Base-by-base conservation (phyloP, 331 rosid species). In the Prunus yedoensis region DNA sequence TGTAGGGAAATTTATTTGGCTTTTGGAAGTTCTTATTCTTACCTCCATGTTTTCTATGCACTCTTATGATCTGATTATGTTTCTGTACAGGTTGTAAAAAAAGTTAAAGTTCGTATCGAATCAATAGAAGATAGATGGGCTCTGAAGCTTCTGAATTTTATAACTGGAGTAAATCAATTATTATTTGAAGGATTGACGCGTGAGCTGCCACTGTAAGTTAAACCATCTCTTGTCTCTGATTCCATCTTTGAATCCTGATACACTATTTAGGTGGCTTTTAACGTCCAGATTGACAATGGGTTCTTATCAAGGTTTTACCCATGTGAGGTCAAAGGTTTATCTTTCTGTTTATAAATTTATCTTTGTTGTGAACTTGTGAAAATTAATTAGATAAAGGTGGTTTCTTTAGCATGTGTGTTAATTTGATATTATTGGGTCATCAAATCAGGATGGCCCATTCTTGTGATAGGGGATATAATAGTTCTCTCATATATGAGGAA, bases 181-280 rank as follows among this genome's bases (percentile, higher is more conserved):
- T 53, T 85, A 27, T 81, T 71, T 77, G 87, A 90, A 73, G 95
- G 98, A 72, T 75, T 94, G 81, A 94, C 98, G 57, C 96, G 97
- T 47, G 98, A 94, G 82, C 81, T 94, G 59, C 95, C 95, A 20
- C 60, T 94, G 97, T 94, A 80, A 90, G 97, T 83, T 38, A 28
- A 45, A 38, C 64, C 21, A 30, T 69, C 15, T 0, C 18, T 73
- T 20, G 2, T 61, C 28, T 28, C 73, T 60, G 54, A 41, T 43
- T 46, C 23, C 23, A 9, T 57, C 38, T 16, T 50, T 51, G 70
- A 49, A 11, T 60, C 43, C 30, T 17, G 25, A 25, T 73, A 1
- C 6, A 25, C 25, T 45, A 28, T 43, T 58, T 43, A 45, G 50
- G 77, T 61, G 12, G 9, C 74, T 20, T 63, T 30, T 4, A 21